Evolutionary conservation across 2,329 filamentous ascomycete genomes (phyloP).

Genomic region (Xylariaceae sp.): DNA sequence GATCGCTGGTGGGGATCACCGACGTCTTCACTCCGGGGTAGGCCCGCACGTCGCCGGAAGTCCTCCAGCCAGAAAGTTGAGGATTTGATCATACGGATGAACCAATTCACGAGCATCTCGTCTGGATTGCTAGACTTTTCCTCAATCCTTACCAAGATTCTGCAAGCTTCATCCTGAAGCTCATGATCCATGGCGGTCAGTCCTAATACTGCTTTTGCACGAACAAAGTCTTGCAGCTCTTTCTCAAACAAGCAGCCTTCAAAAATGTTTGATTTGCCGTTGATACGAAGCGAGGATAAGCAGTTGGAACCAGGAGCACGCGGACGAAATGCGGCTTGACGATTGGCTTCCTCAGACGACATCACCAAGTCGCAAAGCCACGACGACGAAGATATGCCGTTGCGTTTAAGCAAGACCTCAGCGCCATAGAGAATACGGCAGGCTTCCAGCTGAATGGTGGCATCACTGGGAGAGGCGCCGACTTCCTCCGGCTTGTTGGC

Average conservation of each 20-base stretch:
- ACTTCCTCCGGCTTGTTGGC: slow-evolving; percentile 40
- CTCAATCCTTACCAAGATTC: slow-evolving; percentile 53
- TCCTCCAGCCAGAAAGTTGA: slow-evolving; percentile 51
- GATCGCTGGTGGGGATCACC: slow-evolving; percentile 44
- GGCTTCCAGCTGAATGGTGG: slow-evolving; percentile 53
- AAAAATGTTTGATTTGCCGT: slow-evolving; percentile 53
- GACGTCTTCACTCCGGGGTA: slow-evolving; percentile 54
- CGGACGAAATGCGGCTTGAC: slow-evolving; percentile 45
- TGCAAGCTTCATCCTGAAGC: slow-evolving; percentile 55
- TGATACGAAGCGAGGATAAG: slow-evolving; percentile 48
- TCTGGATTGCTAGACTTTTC: slow-evolving; percentile 45
- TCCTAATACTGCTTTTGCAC: slow-evolving; percentile 47
- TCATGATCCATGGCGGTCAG: slow-evolving; percentile 55
- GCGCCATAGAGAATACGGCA: slow-evolving; percentile 53
- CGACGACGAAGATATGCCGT: slow-evolving; percentile 36
- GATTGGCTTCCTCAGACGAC: slow-evolving; percentile 39
- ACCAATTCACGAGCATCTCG: slow-evolving; percentile 49
- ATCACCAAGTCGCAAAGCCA: slow-evolving; percentile 59
- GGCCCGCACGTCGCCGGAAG: slow-evolving; percentile 52
- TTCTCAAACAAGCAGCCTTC: slow-evolving; percentile 51
- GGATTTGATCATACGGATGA: slow-evolving; percentile 46
- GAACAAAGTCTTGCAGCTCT: slow-evolving; percentile 51
- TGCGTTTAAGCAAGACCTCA: slow-evolving; percentile 42
- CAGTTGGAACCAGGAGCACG: slow-evolving; percentile 43
- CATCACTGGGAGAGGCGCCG: slow-evolving; percentile 42